Evolutionary conservation across 176 grass and related monocot genomes (phyloP), one percentile per base, ranked within the genome.

Genomic region (Leersia perrieri): DNA sequence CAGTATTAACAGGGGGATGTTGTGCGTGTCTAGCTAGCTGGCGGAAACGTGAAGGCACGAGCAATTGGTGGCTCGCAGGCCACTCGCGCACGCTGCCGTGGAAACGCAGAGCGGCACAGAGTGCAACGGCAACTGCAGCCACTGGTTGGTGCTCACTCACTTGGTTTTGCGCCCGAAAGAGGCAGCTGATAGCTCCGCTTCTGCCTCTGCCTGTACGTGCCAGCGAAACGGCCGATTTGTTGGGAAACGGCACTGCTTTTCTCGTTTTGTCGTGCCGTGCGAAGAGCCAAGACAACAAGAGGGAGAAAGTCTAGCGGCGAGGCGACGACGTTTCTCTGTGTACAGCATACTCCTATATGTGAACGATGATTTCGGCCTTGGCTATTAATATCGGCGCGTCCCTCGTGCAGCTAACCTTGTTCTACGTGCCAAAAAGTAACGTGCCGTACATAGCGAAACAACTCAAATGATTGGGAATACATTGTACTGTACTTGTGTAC

Each of bases 241-340:
- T 57, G 72, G 63, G 36, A 47, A 20, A 60, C 3, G 49, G 16
- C 22, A 33, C 3, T 3, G 1, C n/a, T 58, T 58, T 44, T 45
- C 9, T 53, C 18, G 49, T 9, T 34, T 85, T 63, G 65, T 78
- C 83, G 83, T 38, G 82, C 65, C 23, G 82, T 10, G 34, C 29
- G 23, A n/a, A 18, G 25, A 29, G 60, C 30, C 31, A 11, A 27
- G 62, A 5, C 8, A 27, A 23, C 12, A 55, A 58, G n/a, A n/a
- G n/a, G n/a, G n/a, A n/a, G n/a, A n/a, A n/a, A n/a, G n/a, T n/a
- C n/a, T n/a, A n/a, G 34, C 33, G 44, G 18, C 62, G 8, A 45
- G 58, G 57, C 80, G 58, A 61, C 80, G 44, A 71, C 44, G 33
- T n/a, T 11, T 40, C 36, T 65, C 5, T 49, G 45, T 49, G 15